Percentiles rank a stretch among this genome's conserved stretches.
phyloP scores from a whole-genome alignment of 2,329 filamentous ascomycete species.

The Phoma sp. region DNA sequence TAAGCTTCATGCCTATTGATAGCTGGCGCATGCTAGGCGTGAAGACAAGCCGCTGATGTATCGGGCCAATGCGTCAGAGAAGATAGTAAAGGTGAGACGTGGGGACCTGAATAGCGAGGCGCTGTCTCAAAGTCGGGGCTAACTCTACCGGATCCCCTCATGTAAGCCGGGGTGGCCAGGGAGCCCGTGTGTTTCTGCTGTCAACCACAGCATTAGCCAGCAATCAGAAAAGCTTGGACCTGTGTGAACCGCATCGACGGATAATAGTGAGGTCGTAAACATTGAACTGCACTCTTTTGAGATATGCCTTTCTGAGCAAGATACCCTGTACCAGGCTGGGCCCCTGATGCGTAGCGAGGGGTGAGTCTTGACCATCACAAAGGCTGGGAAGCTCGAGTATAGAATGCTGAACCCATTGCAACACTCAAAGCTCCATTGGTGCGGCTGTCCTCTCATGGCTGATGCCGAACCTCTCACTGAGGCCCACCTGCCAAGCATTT shows the following conservation, averaged over 20 bases:
- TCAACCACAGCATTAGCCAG: conserved; percentile 44
- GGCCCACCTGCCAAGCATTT: conserved; percentile 13
- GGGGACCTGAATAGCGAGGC: conserved; percentile 36
- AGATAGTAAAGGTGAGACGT: conserved; percentile 51
- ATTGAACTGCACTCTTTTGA: conserved; percentile 2
- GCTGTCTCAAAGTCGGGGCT: conserved; percentile 47
- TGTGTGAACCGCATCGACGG: conserved; percentile 28
- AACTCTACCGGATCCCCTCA: conserved; percentile 47
- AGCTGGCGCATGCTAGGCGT: conserved; percentile 44
- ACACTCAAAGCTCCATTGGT: neutral
- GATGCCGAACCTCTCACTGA: conserved; percentile 7
- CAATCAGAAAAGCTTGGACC: conserved; percentile 25
- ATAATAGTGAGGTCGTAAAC: conserved; percentile 27
- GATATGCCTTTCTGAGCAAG: neutral
- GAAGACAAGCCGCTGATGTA: conserved; percentile 42
- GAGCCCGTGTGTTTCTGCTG: conserved; percentile 41
- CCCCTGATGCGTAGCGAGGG: neutral
- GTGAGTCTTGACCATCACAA: neutral
- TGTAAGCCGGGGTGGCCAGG: conserved; percentile 43
- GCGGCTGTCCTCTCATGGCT: conserved; percentile 1
- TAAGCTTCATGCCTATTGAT: conserved; percentile 49
- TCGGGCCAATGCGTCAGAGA: conserved; percentile 43
- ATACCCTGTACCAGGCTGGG: neutral
- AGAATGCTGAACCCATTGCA: neutral
- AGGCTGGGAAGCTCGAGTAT: neutral